phyloP scores from a whole-genome alignment of 441 rosid species.

The Erodium moschatum region DNA sequence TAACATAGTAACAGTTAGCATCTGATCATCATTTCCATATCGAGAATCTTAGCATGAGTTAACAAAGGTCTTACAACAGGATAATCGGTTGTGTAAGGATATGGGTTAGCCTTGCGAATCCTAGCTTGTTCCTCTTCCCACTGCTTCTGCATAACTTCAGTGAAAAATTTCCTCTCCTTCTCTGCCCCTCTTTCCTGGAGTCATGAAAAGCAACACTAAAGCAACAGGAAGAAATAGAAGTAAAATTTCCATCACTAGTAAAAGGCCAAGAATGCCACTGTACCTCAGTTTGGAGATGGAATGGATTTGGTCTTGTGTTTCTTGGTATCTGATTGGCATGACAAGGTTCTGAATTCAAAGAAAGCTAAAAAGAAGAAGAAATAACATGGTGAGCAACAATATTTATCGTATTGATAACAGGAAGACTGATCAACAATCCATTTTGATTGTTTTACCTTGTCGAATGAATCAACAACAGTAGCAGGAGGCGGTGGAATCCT shows the following conservation, averaged over 20 bases:
- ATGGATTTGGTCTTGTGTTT: slow-evolving; percentile 76
- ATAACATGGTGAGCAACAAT: not conserved
- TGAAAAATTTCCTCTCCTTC: slow-evolving; percentile 58
- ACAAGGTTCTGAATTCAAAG: slow-evolving; percentile 61
- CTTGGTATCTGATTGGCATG: slow-evolving; percentile 50
- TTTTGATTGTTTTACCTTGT: slow-evolving; percentile 43
- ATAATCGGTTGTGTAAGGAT: slow-evolving; percentile 87
- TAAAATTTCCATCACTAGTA: not conserved
- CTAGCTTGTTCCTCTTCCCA: slow-evolving; percentile 68
- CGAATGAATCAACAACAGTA: slow-evolving; percentile 54
- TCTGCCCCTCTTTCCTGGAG: slow-evolving; percentile 87
- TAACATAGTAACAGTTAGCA: not conserved
- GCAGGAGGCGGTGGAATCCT: slow-evolving; percentile 63
- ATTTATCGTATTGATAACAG: no score
- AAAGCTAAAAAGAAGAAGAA: slow-evolving; percentile 47
- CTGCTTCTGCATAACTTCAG: slow-evolving; percentile 51
- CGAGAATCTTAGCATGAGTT: no score
- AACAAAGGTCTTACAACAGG: no score
- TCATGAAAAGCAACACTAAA: slow-evolving; percentile 3
- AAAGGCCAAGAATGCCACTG: slow-evolving; percentile 4
- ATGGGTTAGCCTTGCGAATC: slow-evolving; percentile 73
- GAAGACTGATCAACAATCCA: no score
- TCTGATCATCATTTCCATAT: not conserved
- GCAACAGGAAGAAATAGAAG: slow-evolving; percentile 2
- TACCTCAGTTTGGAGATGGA: slow-evolving; percentile 87